phyloP scores from a whole-genome alignment of 2,329 filamentous ascomycete species.

The Alternaria ethzedia region DNA sequence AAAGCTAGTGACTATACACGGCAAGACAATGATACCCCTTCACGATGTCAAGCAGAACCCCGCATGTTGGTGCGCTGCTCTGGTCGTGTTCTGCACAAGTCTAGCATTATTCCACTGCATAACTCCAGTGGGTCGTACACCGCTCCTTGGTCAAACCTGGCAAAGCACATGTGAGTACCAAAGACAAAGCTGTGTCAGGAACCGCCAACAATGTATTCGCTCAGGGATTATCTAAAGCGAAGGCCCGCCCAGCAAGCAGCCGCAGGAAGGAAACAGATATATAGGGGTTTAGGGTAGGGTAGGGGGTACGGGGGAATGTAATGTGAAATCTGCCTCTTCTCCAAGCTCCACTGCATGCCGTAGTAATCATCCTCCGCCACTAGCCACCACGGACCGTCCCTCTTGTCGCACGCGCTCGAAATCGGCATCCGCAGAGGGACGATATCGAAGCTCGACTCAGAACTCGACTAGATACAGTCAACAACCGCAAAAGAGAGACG shows the following conservation, averaged over 20 bases:
- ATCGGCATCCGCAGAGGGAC: slow-evolving; percentile 13
- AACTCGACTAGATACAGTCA: slow-evolving; percentile 35
- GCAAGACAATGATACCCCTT: slow-evolving; percentile 9
- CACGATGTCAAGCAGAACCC: background rate
- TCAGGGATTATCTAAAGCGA: slow-evolving; percentile 42
- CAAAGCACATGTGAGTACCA: background rate
- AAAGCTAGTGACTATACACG: background rate
- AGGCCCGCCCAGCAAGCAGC: slow-evolving; percentile 33
- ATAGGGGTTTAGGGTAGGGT: slow-evolving; percentile 32
- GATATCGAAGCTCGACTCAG: slow-evolving; percentile 28
- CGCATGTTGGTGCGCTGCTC: background rate
- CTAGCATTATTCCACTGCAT: background rate
- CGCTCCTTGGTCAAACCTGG: background rate
- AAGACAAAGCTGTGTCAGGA: slow-evolving; percentile 7
- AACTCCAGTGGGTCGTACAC: background rate
- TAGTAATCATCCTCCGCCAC: slow-evolving; percentile 14
- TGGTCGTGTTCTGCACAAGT: background rate
- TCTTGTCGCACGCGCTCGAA: slow-evolving; percentile 23
- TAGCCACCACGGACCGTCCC: background rate
- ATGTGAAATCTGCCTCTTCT: slow-evolving; percentile 24
- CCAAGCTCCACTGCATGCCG: slow-evolving; percentile 14
- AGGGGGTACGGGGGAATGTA: slow-evolving; percentile 16
- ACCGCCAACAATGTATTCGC: slow-evolving; percentile 37
- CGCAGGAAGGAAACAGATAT: slow-evolving; percentile 35
- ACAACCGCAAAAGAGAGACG: slow-evolving; percentile 39